Percentiles rank a stretch among this genome's conserved stretches.
Evolutionary conservation across 495 filamentous ascomycete genomes (phyloP).

Genomic region (Xylaria longipes): DNA sequence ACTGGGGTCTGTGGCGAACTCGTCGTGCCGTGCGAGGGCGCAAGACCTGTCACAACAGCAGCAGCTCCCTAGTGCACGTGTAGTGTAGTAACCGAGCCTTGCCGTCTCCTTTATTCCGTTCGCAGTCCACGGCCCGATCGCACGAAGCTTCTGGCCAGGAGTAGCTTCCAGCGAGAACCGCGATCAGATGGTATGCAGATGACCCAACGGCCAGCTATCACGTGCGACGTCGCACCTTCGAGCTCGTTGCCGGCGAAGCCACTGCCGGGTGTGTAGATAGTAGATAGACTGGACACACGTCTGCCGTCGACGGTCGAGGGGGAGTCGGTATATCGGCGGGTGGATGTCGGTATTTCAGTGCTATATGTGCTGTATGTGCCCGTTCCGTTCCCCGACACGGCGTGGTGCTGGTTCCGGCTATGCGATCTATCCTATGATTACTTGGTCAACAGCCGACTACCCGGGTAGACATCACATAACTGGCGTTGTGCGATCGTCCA

Average conservation of each 20-base stretch:
- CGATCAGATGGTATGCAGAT: conserved; percentile 9
- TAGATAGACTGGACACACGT: neutral
- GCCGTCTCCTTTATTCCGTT: conserved; percentile 6
- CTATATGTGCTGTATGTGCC: neutral
- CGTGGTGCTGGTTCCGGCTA: conserved; percentile 14
- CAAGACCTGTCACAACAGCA: conserved; percentile 1
- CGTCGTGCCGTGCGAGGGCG: conserved; percentile 10
- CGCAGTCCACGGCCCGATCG: neutral
- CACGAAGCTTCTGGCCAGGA: neutral
- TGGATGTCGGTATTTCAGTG: conserved; percentile 9
- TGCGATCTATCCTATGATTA: conserved; percentile 1
- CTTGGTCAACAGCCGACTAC: neutral
- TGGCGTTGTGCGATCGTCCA: neutral
- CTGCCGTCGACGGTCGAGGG: neutral
- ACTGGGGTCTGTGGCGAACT: conserved; percentile 14
- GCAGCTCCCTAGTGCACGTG: conserved; percentile 5
- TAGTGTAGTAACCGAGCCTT: neutral
- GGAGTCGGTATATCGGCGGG: conserved; percentile 1
- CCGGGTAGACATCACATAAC: neutral
- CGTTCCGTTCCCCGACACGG: neutral
- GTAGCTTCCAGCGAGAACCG: neutral
- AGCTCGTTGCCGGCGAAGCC: conserved; percentile 8
- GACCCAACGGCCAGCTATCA: conserved; percentile 5
- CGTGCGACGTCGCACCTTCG: conserved; percentile 21
- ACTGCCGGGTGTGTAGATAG: conserved; percentile 15